Base-by-base conservation (phyloP, 352 stramenopile genomes). In the Blastocystis sp. region DNA sequence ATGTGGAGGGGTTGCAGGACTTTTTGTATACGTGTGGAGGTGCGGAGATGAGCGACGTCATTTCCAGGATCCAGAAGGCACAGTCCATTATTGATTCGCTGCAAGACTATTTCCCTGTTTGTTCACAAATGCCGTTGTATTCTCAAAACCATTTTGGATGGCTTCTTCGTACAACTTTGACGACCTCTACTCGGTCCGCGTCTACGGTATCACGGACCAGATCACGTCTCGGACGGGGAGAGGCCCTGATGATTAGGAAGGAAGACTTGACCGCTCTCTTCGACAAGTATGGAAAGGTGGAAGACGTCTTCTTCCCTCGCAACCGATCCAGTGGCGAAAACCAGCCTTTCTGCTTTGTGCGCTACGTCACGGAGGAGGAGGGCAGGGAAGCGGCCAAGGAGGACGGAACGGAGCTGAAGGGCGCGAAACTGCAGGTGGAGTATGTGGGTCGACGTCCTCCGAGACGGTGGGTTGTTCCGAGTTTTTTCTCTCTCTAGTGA, bases 1-100 rank as follows among this genome's bases (percentile, higher is more conserved):
- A 87, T 44, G 90, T 92, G 77, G 78, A 91, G 1, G 91, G 21
- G 16, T 51, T 76, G 4, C 64, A 76, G n/a, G 64, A 76, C 40
- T 76, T 76, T n/a, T 51, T 76, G 21, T 76, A 76, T 51, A 29
- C 64, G 0, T 76, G 64, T 44, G 42, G 18, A 42, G 42, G 64
- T 27, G 36, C 64, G 18, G 64, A 76, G 24, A 76, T 51, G 34
- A 76, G 53, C 40, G 64, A 76, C 21, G 24, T 76, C 36, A 16
- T 76, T 14, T 29, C 64, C 2, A 57, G 64, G 2, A 76, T 76
- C 32, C 34, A 76, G 11, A 76, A 36, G 9, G 36, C 64, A 1
- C 64, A 51, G 9, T 4, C 29, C 4, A 16, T 54, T 16, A 54
- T 57, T 11, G 32, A 32, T 51, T 18, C 32, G 9, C 27, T 76